These are phyloP conservation scores for Neurospora sp. DNA, from an alignment of 495 filamentous ascomycete species.

Conservation along the genomic window DNA sequence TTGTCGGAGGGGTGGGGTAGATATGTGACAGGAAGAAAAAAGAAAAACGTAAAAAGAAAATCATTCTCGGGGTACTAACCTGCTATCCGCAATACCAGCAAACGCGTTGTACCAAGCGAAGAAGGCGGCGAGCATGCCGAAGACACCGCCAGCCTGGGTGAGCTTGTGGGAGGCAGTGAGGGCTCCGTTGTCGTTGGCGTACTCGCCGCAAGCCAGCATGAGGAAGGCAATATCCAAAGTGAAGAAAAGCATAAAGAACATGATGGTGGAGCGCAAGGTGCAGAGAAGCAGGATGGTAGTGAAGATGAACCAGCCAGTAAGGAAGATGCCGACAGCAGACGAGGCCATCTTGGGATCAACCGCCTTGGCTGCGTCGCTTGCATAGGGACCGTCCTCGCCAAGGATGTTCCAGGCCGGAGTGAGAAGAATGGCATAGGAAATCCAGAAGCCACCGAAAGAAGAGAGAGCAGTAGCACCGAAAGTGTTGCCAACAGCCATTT, in stretches of 20 bases:
- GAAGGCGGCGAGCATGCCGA: slow-evolving; percentile 83
- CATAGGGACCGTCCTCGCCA: slow-evolving; percentile 48
- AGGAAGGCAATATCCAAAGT: slow-evolving; percentile 88
- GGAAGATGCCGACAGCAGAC: slow-evolving; percentile 73
- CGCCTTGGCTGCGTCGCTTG: slow-evolving; percentile 17
- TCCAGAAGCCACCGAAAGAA: slow-evolving; percentile 97
- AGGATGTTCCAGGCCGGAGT: slow-evolving; percentile 53
- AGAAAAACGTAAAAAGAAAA: slow-evolving; percentile 8
- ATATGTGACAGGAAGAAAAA: slow-evolving; percentile 3
- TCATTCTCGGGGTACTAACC: slow-evolving; percentile 32
- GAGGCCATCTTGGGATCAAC: slow-evolving; percentile 27
- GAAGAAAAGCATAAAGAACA: slow-evolving; percentile 95
- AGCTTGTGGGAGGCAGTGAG: slow-evolving; percentile 24
- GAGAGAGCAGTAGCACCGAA: slow-evolving; percentile 96
- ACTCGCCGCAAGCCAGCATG: slow-evolving; percentile 68
- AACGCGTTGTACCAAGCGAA: slow-evolving; percentile 95
- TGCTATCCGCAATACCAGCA: slow-evolving; percentile 89
- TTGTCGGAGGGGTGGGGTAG: neutral
- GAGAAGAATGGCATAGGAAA: slow-evolving; percentile 79
- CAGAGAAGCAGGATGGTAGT: slow-evolving; percentile 78
- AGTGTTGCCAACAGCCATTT: slow-evolving; percentile 97
- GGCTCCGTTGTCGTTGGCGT: slow-evolving; percentile 31
- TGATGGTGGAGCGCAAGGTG: slow-evolving; percentile 87
- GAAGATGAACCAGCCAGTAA: slow-evolving; percentile 98
- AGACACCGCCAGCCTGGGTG: slow-evolving; percentile 74